phyloP scores from a whole-genome alignment of 768 basidiomycete species.

The Tricholoma saponaceum region DNA sequence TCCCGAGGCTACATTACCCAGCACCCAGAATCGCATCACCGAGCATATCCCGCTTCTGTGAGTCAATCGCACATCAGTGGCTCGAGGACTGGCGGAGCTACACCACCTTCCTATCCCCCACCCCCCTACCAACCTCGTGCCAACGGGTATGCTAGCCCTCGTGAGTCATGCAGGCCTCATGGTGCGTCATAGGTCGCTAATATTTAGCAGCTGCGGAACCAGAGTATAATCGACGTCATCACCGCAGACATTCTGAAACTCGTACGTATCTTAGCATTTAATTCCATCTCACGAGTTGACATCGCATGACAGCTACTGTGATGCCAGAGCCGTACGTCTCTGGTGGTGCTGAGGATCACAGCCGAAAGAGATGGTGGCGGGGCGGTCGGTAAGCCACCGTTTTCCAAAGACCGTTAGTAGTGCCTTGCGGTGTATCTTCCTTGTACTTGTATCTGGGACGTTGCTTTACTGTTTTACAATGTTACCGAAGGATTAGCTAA shows the following conservation, averaged over 20 bases:
- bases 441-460: not conserved
- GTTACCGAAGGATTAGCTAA: not conserved
- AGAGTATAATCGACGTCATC: slow-evolving; percentile 8
- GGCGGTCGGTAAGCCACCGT: slow-evolving; percentile 1
- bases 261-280: slow-evolving; percentile 6
- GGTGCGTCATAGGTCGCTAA: not conserved
- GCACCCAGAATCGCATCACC: slow-evolving; percentile 11
- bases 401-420: not conserved
- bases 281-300: slow-evolving; percentile 4
- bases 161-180: slow-evolving; percentile 14
- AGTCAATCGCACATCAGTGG: slow-evolving; percentile 13
- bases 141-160: slow-evolving; percentile 8
- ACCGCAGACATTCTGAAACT: slow-evolving; percentile 11
- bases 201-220: slow-evolving; percentile 9
- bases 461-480: not conserved
- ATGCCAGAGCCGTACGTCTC: slow-evolving; percentile 9
- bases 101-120: slow-evolving; percentile 21
- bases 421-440: not conserved
- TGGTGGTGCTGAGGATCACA: slow-evolving; percentile 11
- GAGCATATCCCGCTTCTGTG: slow-evolving; percentile 15
- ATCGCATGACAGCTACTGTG: slow-evolving; percentile 9
- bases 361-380: slow-evolving; percentile 15
- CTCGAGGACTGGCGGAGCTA: slow-evolving; percentile 16
- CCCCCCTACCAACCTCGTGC: slow-evolving; percentile 16
- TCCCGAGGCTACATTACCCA: slow-evolving; percentile 24